A percentile compares a stretch with the other conserved stretches of the same genome.
Conservation (phyloP, 2,329 filamentous ascomycete species). For the Dendrostoma leiphaemia region DNA sequence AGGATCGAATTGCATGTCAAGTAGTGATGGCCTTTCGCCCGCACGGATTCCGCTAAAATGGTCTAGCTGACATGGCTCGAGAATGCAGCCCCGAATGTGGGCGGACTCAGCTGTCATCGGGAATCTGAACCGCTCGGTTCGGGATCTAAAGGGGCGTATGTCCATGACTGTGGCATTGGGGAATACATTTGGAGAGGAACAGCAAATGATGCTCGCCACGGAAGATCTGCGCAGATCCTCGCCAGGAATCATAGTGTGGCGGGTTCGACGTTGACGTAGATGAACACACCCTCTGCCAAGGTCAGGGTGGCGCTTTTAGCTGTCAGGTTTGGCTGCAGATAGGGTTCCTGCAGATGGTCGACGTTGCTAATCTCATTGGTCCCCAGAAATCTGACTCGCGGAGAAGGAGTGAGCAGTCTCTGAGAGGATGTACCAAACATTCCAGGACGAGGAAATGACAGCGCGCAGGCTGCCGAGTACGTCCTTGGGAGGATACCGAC, state of each 20-base stretch:
- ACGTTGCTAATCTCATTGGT: neutral
- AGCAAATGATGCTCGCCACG: neutral
- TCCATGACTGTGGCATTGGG: too few relatives aligned
- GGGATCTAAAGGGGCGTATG: too few relatives aligned
- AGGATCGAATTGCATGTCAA: neutral
- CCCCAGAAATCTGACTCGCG: neutral
- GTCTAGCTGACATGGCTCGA: too few relatives aligned
- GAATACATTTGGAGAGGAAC: neutral
- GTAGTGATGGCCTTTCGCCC: neutral
- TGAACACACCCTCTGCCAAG: neutral
- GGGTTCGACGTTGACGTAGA: neutral
- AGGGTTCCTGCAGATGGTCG: slow-evolving; percentile 4
- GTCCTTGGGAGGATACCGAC: neutral
- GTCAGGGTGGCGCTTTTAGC: neutral
- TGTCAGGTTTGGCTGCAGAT: neutral
- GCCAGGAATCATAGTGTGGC: neutral
- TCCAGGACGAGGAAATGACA: neutral
- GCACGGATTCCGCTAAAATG: too few relatives aligned
- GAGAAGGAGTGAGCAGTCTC: neutral
- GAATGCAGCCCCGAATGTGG: too few relatives aligned
- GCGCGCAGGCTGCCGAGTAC: neutral
- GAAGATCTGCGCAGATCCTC: neutral
- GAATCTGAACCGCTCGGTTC: too few relatives aligned
- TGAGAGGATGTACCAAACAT: neutral
- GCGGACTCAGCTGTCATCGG: too few relatives aligned